Evolutionary conservation across 2,329 filamentous ascomycete genomes (phyloP), one percentile per base, ranked within the genome.

Genomic region (Clonostachys solani): DNA sequence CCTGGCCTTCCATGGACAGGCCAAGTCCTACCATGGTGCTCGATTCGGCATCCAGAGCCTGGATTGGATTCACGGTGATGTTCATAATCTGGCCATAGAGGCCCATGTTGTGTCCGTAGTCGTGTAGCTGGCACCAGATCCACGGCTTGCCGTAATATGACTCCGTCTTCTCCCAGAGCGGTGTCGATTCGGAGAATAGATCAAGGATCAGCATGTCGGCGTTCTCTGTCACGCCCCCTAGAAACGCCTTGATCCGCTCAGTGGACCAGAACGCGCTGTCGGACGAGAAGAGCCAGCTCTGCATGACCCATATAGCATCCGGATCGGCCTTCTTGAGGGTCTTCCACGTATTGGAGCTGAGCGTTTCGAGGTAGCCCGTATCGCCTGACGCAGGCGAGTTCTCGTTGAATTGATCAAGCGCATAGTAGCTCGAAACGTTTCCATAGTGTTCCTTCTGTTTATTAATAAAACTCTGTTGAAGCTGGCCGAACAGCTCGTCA

Each of bases 101-200:
- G 1, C 72, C 74, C 62, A 69, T 65, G 52, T 71, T 76, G 15
- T 69, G 72, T 6, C 75, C 75, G 49, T 72, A 78, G 49, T 68
- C 65, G 51, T 78, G 75, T 7, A 79, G 57, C 52, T 77, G 62
- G 52, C 74, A 77, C 75, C 75, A 78, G 35, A 78, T 69, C 74
- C 75, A 79, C 0, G 72, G 69, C 52, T 77, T 77, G 16, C 74
- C 74, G 49, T 68, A 72, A 54, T 75, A 80, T 0, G 67, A 71
- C 15, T 72, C 64, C 1, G 73, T 76, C 9, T 71, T 62, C 51
- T 71, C 69, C 75, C 76, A 79, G 48, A 77, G 69, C 1, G 75
- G 75, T 9, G 64, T 54, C 7, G 65, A 66, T 49, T 79, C 75
- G 0, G 36, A n/a, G 17, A 38, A 38, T 7, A 38, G 36, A 18